phyloP scores from a whole-genome alignment of 2,329 filamentous ascomycete genomes.

The Nemania sp. region DNA sequence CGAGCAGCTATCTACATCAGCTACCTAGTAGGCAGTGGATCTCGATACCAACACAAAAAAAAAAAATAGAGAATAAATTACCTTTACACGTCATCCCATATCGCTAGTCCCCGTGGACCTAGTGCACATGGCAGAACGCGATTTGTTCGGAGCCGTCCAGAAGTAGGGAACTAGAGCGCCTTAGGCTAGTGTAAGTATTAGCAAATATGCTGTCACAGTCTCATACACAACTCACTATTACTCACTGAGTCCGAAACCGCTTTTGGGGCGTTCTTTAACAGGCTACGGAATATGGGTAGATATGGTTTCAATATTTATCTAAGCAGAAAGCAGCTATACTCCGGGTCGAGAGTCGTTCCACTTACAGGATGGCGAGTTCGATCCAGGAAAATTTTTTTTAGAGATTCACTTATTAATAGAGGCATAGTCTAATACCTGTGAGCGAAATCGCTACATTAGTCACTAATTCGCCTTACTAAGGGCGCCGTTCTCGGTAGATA shows the following conservation, averaged over 20 bases:
- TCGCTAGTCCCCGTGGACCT: neutral
- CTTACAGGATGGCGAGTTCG: neutral
- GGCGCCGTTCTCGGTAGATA: conserved; percentile 15
- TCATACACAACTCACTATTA: neutral
- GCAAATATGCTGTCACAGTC: no score
- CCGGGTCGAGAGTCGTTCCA: conserved; percentile 2
- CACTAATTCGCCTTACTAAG: neutral
- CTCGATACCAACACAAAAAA: no score
- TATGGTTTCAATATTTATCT: neutral
- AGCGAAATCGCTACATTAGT: conserved; percentile 18
- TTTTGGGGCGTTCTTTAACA: neutral
- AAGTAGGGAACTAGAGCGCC: neutral
- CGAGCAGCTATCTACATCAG: no score
- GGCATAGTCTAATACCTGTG: neutral
- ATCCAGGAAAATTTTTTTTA: neutral
- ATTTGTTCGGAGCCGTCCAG: neutral
- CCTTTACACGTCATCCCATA: neutral
- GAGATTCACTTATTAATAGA: conserved; percentile 2
- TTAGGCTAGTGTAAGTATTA: neutral
- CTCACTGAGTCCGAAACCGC: neutral
- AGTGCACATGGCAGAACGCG: neutral
- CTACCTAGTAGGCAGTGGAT: no score
- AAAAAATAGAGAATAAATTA: neutral
- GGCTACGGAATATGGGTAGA: neutral
- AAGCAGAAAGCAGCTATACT: neutral